These are phyloP conservation scores for Zygosaccharomyces bisporus DNA, from an alignment of 805 yeast genomes.

Conservation along the genomic window DNA sequence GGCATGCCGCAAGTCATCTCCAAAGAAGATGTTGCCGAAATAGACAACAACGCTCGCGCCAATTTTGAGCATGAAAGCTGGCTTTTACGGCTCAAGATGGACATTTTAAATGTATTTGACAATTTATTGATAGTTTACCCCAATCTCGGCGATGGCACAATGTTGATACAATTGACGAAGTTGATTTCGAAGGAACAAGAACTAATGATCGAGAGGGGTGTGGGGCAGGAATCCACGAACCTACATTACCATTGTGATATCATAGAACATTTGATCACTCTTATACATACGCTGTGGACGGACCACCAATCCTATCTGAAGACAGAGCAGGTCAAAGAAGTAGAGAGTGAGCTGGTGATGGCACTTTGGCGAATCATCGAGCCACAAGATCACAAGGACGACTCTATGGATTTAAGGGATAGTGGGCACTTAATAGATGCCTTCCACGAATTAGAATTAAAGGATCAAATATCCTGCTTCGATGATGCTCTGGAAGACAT, in stretches of 20 bases:
- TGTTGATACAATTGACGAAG: constrained; percentile 24
- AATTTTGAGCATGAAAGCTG: constrained; percentile 25
- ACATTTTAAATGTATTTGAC: constrained; percentile 50
- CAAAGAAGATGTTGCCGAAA: constrained; percentile 23
- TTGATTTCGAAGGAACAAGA: constrained; percentile 38
- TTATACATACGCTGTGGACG: constrained; percentile 24
- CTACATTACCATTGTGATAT: constrained; percentile 14
- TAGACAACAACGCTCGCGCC: constrained; percentile 2
- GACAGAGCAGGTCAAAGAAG: constrained; percentile 30
- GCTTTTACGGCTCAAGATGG: constrained; percentile 37
- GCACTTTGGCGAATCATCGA: constrained; percentile 47
- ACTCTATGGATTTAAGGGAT: constrained; percentile 17
- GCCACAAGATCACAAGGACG: constrained; percentile 15
- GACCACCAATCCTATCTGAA: constrained; percentile 16
- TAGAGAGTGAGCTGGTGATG: constrained; percentile 45
- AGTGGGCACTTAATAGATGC: constrained; percentile 34
- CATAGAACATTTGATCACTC: constrained; percentile 22
- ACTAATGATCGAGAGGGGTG: constrained; percentile 24
- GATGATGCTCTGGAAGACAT: constrained; percentile 43
- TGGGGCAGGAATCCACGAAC: constrained; percentile 26
- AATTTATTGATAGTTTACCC: constrained; percentile 31
- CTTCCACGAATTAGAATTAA: constrained; percentile 34
- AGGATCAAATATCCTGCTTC: constrained; percentile 30
- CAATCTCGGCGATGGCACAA: constrained; percentile 22
- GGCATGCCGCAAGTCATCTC: constrained; percentile 28